A percentile compares a stretch with the other conserved stretches of the same genome.
phyloP scores from a whole-genome alignment of 2,329 filamentous ascomycete genomes.

The Zalaria sp. region DNA sequence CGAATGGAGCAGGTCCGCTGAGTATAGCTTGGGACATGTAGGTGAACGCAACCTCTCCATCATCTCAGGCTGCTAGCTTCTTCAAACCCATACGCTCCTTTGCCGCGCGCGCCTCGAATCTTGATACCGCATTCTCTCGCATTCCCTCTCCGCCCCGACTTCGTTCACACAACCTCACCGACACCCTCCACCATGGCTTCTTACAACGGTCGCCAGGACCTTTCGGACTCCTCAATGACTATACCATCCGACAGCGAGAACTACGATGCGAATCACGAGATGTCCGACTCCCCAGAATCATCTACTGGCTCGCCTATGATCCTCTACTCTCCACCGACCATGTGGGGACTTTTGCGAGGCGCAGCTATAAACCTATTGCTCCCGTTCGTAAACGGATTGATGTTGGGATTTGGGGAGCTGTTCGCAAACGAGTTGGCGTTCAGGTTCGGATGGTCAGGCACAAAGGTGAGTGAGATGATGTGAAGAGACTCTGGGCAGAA shows the following conservation, averaged over 20 bases:
- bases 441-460: constrained; percentile 81
- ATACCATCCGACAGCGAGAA: constrained; percentile 74
- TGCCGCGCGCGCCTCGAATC: too few species aligned
- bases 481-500: too few species aligned
- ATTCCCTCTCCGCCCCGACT: too few species aligned
- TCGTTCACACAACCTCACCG: too few species aligned
- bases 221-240: constrained; percentile 61
- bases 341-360: constrained; percentile 74
- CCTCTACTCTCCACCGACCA: constrained; percentile 75
- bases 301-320: constrained; percentile 56
- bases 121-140: too few species aligned
- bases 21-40: too few species aligned
- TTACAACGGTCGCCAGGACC: constrained; percentile 33
- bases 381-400: constrained; percentile 93
- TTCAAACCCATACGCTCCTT: too few species aligned
- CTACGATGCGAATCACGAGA: constrained; percentile 51
- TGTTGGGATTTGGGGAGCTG: constrained; percentile 93
- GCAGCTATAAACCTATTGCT: constrained; percentile 91
- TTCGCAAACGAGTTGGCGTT: constrained; percentile 95
- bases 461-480: constrained; percentile 52
- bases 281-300: constrained; percentile 45
- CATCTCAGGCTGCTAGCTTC: too few species aligned
- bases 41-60: too few species aligned
- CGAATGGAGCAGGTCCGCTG: background rate
- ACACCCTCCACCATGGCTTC: constrained; percentile 12